Conservation (phyloP, 2,329 filamentous ascomycete species). For the Mycosphaerella sp. region DNA sequence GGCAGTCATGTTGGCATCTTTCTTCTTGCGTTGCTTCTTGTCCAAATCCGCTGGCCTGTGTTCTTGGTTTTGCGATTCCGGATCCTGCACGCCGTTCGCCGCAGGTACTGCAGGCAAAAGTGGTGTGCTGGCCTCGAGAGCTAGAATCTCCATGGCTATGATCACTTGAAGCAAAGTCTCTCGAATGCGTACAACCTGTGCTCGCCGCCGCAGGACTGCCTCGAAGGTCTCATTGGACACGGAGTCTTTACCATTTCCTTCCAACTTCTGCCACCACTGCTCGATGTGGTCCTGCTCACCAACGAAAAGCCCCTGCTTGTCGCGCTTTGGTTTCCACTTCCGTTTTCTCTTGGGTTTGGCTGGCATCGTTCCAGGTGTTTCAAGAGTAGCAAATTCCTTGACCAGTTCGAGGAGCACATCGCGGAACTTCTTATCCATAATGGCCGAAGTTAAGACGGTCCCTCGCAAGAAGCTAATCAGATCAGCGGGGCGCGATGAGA, state of each 20-base stretch:
- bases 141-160: slow-evolving; percentile 68
- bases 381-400: slow-evolving; percentile 43
- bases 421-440: slow-evolving; percentile 75
- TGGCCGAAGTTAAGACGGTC: slow-evolving; percentile 36
- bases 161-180: slow-evolving; percentile 80
- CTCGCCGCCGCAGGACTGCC: slow-evolving; percentile 52
- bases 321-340: slow-evolving; percentile 58
- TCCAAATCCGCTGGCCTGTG: slow-evolving; percentile 1
- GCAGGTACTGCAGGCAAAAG: slow-evolving; percentile 14
- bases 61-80: slow-evolving; percentile 8
- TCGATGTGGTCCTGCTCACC: slow-evolving; percentile 59
- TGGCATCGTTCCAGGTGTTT: slow-evolving; percentile 20
- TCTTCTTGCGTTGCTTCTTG: slow-evolving; percentile 47
- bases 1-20: slow-evolving; percentile 59
- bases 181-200: slow-evolving; percentile 62
- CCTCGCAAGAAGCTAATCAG: slow-evolving; percentile 61
- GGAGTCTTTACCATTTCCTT: slow-evolving; percentile 37
- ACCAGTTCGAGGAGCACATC: slow-evolving; percentile 61
- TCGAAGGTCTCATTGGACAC: slow-evolving; percentile 40
- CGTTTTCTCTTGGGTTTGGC: slow-evolving; percentile 44
- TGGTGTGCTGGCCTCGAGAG: slow-evolving; percentile 51
- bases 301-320: slow-evolving; percentile 63
- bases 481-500: slow-evolving; percentile 57
- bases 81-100: slow-evolving; percentile 31
- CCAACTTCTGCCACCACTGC: slow-evolving; percentile 62